Base-by-base conservation (phyloP, 2,329 filamentous ascomycete genomes). In the Cordyceps cateniannulata region DNA sequence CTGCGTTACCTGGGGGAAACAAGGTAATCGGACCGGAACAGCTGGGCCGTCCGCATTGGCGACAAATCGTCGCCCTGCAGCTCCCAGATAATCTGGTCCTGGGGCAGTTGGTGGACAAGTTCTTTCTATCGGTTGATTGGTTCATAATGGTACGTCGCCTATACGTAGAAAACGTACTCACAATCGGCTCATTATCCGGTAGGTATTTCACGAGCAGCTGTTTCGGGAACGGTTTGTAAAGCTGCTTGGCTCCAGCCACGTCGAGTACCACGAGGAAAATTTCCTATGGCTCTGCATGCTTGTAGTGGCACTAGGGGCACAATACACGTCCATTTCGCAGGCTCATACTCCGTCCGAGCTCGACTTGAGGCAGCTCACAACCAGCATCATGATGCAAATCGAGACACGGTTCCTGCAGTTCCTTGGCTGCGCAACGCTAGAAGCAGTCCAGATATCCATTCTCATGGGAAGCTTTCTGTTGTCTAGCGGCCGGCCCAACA, bases 121-220 rank as follows among this genome's bases (percentile, higher is more conserved):
- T 60, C 44, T 62, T 62, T 38, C 18, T 51, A 35, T 55, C 61
- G 4, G 57, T 62, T 18, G 61, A 62, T 38, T 62, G 61, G 61
- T 62, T 62, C 51, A 60, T 62, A 57, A 62, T 62, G 61, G 61
- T 61, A 25, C 12, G 59, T 38, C 29, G 6, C 5, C 0, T 5
- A 22, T 29, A 12, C 2, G 2, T 18, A n/a, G 9, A 25, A 38
- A 38, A 10, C 12, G 5, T 29, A 29, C 35, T 12, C 35, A 38
- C 35, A 8, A 16, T n/a, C 7, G 47, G 9, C 22, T 50, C 18
- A 55, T 42, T 18, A 25, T 6, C 8, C 38, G 38, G 4, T 35
- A 61, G 59, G 22, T 62, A 6, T 60, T 62, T 24, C 49, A 62
- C 16, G 56, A 62, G 45, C 35, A 50, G 14, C 10, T 38, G 5